Evolutionary conservation across 1,284 basidiomycete genomes (phyloP).

Genomic region (Termitomyces sp.): DNA sequence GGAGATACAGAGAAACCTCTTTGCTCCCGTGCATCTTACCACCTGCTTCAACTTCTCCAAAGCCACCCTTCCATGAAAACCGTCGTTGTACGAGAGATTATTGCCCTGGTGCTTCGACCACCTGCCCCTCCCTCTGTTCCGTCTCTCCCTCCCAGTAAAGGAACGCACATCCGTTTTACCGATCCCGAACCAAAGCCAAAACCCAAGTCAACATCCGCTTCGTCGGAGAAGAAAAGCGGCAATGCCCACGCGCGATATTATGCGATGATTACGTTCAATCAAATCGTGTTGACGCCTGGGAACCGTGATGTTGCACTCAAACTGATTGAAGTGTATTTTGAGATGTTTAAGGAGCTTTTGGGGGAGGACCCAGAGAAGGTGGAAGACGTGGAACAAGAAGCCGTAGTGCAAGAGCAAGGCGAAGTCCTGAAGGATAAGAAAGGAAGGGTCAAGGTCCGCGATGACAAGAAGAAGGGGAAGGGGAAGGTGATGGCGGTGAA

Average conservation of each 20-base stretch:
- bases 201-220: slow-evolving; percentile 20
- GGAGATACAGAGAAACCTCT: slow-evolving; percentile 89
- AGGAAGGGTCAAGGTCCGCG: slow-evolving; percentile 32
- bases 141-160: slow-evolving; percentile 24
- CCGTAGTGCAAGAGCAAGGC: slow-evolving; percentile 18
- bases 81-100: slow-evolving; percentile 86
- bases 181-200: slow-evolving; percentile 27
- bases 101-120: slow-evolving; percentile 71
- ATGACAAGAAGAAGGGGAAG: slow-evolving; percentile 32
- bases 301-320: slow-evolving; percentile 79
- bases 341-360: slow-evolving; percentile 88
- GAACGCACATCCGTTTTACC: slow-evolving; percentile 39
- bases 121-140: slow-evolving; percentile 37
- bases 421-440: slow-evolving; percentile 37
- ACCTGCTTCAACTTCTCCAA: slow-evolving; percentile 87
- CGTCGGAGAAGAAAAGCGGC: slow-evolving; percentile 31
- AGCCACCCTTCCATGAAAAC: slow-evolving; percentile 92
- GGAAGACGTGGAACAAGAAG: slow-evolving; percentile 27
- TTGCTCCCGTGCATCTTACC: slow-evolving; percentile 87
- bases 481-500: slow-evolving; percentile 39
- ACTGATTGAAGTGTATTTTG: slow-evolving; percentile 91
- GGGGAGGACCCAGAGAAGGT: slow-evolving; percentile 47
- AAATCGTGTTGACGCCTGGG: slow-evolving; percentile 74
- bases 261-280: slow-evolving; percentile 90
- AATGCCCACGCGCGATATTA: slow-evolving; percentile 83